Percentiles rank a stretch among this genome's conserved stretches.
Conservation (phyloP, 78 protist species). For the Dictyostelium intermedium region DNA sequence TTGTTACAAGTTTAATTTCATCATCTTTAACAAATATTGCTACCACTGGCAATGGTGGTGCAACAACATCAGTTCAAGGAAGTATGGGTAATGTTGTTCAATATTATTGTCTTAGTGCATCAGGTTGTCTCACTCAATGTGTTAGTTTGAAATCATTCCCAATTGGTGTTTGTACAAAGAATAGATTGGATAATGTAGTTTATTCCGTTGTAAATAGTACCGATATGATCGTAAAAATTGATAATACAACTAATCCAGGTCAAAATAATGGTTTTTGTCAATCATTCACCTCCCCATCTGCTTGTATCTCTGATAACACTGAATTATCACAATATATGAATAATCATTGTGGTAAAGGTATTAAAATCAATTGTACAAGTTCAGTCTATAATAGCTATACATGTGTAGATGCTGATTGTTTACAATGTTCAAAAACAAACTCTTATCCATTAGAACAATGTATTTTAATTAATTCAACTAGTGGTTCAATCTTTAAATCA, state of each 20-base stretch:
- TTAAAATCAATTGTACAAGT: neutral
- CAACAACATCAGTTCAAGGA: neutral
- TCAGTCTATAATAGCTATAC: neutral
- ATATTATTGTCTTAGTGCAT: neutral
- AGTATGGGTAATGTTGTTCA: neutral
- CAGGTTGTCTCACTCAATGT: neutral
- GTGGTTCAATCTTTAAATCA: neutral
- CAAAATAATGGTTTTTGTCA: neutral
- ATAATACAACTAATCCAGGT: neutral
- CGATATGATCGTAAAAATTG: neutral
- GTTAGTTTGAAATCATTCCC: neutral
- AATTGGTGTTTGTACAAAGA: neutral
- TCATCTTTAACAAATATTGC: neutral
- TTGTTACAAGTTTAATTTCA: neutral
- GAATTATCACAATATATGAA: neutral
- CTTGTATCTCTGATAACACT: neutral
- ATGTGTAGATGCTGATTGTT: neutral
- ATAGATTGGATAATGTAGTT: neutral
- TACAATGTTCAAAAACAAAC: neutral
- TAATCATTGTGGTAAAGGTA: conserved; percentile 9
- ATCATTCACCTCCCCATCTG: neutral
- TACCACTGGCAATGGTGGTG: neutral
- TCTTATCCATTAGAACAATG: neutral
- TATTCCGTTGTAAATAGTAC: neutral
- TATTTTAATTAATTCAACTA: neutral